These are phyloP conservation scores for Rosa multiflora DNA, from an alignment of 306 rosid genomes.

Conservation along the genomic window DNA sequence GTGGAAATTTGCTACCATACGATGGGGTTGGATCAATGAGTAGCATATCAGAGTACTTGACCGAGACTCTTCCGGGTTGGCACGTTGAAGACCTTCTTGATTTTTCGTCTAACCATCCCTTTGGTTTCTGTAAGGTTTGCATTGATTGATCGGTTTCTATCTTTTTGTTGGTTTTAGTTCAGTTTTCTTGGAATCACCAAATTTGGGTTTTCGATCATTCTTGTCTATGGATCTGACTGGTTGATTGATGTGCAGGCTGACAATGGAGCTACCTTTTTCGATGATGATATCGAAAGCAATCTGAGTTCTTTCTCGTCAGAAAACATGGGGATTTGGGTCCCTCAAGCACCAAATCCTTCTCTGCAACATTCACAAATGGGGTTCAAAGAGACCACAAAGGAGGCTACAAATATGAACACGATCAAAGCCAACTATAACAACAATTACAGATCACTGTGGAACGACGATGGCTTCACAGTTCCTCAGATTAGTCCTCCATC, in stretches of 20 bases:
- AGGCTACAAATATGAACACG: constrained; percentile 25
- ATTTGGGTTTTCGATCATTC: neutral
- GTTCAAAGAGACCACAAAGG: constrained; percentile 40
- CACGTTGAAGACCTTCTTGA: constrained; percentile 85
- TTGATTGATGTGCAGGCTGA: constrained; percentile 41
- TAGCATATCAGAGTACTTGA: constrained; percentile 87
- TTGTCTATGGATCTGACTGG: neutral
- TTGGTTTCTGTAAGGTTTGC: constrained; percentile 63
- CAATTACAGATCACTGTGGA: constrained; percentile 43
- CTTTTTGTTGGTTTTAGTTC: neutral
- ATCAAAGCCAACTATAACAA: constrained; percentile 21
- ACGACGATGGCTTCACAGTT: constrained; percentile 64
- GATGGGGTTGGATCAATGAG: constrained; percentile 35
- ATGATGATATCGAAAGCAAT: constrained; percentile 36
- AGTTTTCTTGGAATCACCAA: neutral
- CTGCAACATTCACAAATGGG: constrained; percentile 36
- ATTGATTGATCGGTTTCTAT: neutral
- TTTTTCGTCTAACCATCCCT: constrained; percentile 40
- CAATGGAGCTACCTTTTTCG: constrained; percentile 33
- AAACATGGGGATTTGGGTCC: constrained; percentile 71
- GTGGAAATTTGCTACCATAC: neutral
- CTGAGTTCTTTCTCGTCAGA: constrained; percentile 37
- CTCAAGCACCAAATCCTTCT: constrained; percentile 49
- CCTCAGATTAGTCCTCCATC: constrained; percentile 65
- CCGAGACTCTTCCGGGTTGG: constrained; percentile 94